phyloP scores from a whole-genome alignment of 768 basidiomycete genomes.

The Leccinum broughii region DNA sequence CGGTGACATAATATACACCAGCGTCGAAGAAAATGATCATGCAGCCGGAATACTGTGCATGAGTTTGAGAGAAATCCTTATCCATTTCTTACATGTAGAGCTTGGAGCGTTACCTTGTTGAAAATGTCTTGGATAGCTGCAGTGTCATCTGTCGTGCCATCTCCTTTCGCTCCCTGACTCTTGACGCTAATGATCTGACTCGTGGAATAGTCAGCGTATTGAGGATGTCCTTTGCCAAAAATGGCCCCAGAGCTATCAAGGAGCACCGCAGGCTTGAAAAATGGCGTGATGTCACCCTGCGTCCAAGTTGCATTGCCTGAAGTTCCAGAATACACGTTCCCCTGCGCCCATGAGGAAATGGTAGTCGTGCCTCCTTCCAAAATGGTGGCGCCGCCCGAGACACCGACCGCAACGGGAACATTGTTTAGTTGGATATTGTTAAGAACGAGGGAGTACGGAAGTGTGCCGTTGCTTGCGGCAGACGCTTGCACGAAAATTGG shows the following conservation, averaged over 20 bases:
- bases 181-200: conserved; percentile 70
- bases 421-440: conserved; percentile 37
- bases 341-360: conserved; percentile 68
- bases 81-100: background rate
- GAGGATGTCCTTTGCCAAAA: conserved; percentile 63
- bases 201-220: conserved; percentile 59
- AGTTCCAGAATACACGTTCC: conserved; percentile 64
- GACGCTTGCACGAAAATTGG: conserved; percentile 45
- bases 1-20: conserved; percentile 47
- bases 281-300: conserved; percentile 46
- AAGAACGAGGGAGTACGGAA: conserved; percentile 37
- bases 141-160: conserved; percentile 76
- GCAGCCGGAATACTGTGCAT: conserved; percentile 58
- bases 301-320: conserved; percentile 44
- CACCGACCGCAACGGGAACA: conserved; percentile 36
- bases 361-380: conserved; percentile 37
- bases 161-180: conserved; percentile 68
- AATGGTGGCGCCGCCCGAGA: conserved; percentile 31
- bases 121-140: conserved; percentile 60
- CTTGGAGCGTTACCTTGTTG: conserved; percentile 39
- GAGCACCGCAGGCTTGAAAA: conserved; percentile 53
- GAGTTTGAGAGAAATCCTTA: background rate
- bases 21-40: conserved; percentile 84
- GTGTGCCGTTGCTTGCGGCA: conserved; percentile 23
- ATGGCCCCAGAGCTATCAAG: conserved; percentile 59